These are phyloP conservation scores for Thelephora ganbajun DNA, from an alignment of 768 basidiomycete genomes.

Conservation along the genomic window DNA sequence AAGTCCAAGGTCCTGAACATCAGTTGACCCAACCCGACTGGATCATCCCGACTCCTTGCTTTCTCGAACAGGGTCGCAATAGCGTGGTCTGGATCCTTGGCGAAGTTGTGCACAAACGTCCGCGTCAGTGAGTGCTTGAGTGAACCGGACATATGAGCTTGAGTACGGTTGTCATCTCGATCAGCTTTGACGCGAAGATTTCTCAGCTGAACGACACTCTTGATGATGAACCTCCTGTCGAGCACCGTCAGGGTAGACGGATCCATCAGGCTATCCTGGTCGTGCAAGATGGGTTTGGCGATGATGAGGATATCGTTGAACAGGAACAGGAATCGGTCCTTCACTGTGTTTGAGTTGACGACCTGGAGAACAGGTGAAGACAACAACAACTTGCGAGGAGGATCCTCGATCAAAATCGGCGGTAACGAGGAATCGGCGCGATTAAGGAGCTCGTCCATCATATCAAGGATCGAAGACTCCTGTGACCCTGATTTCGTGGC, in stretches of 20 bases:
- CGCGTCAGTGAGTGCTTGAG: conserved; percentile 50
- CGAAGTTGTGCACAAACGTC: conserved; percentile 68
- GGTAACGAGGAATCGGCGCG: conserved; percentile 42
- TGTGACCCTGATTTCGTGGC: conserved; percentile 11
- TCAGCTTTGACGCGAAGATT: conserved; percentile 58
- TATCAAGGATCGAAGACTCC: conserved; percentile 40
- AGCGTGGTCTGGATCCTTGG: conserved; percentile 68
- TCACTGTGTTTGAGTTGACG: conserved; percentile 85
- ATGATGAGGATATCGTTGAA: conserved; percentile 92
- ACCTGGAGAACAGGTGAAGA: conserved; percentile 87
- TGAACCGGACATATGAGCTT: conserved; percentile 22
- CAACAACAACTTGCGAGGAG: conserved; percentile 74
- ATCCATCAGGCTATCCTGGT: conserved; percentile 50
- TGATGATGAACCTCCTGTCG: conserved; percentile 77
- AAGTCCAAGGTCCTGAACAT: conserved; percentile 76
- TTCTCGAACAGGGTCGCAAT: conserved; percentile 57
- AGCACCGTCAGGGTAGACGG: conserved; percentile 35
- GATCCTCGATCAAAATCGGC: conserved; percentile 63
- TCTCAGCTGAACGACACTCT: conserved; percentile 72
- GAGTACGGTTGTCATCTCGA: conserved; percentile 44
- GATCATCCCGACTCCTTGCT: conserved; percentile 46
- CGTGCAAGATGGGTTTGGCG: conserved; percentile 74
- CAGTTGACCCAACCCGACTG: conserved; percentile 60
- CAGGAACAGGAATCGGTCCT: conserved; percentile 93
- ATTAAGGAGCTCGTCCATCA: conserved; percentile 56